Conservation (phyloP, 441 rosid species). For the Lepidium campestre region DNA sequence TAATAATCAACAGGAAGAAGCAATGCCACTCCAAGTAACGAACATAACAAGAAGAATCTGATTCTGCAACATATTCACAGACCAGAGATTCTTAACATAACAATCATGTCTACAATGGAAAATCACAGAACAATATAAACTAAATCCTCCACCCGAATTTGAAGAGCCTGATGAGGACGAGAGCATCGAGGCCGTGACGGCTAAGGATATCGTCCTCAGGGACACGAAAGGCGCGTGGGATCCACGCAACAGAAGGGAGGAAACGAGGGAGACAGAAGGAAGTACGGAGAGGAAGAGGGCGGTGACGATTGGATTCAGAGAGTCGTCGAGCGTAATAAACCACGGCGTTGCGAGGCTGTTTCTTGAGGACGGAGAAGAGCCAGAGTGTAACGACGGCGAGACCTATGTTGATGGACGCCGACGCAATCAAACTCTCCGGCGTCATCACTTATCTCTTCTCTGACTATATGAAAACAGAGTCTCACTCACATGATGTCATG, state of each 20-base stretch:
- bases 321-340: slow-evolving; percentile 79
- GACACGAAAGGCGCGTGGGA: slow-evolving; percentile 60
- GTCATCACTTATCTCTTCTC: slow-evolving; percentile 38
- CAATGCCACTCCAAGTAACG: slow-evolving; percentile 56
- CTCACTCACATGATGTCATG: not conserved
- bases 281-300: slow-evolving; percentile 28
- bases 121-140: not conserved
- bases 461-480: slow-evolving; percentile 7
- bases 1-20: slow-evolving; percentile 75
- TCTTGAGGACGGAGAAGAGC: slow-evolving; percentile 77
- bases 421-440: slow-evolving; percentile 62
- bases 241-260: slow-evolving; percentile 81
- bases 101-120: not conserved
- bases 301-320: slow-evolving; percentile 28
- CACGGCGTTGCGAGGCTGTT: slow-evolving; percentile 68
- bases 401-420: slow-evolving; percentile 77
- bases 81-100: not conserved
- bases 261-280: slow-evolving; percentile 46
- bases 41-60: slow-evolving; percentile 64
- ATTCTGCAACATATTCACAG: slow-evolving; percentile 38
- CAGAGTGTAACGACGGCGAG: slow-evolving; percentile 55
- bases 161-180: slow-evolving; percentile 75
- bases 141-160: slow-evolving; percentile 59
- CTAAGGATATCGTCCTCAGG: slow-evolving; percentile 68
- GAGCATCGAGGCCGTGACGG: slow-evolving; percentile 68